Conservation (phyloP, 192 early-diverging fungal species). For the Mortierella alpina region DNA sequence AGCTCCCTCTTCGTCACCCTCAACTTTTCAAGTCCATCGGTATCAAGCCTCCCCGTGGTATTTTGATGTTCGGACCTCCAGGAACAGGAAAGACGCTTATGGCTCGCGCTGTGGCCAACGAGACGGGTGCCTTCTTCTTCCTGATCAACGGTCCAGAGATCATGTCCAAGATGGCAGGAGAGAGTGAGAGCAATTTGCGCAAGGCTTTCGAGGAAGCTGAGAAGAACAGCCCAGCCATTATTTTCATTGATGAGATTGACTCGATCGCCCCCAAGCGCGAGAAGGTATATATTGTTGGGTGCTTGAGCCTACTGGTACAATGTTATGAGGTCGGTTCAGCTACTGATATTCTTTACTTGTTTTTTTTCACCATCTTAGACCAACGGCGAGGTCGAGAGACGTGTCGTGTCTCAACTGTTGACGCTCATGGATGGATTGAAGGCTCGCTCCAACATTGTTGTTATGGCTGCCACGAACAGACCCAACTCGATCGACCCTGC, state of each 20-base stretch:
- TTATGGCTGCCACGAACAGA: slow-evolving; percentile 99
- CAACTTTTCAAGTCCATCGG: slow-evolving; percentile 99
- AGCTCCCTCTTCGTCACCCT: slow-evolving; percentile 96
- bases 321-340: no score
- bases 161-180: slow-evolving; percentile 99
- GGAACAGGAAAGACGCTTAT: slow-evolving; percentile 99
- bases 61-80: slow-evolving; percentile 98
- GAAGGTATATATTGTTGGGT: slow-evolving; percentile 54
- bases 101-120: slow-evolving; percentile 98
- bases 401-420: slow-evolving; percentile 97
- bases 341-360: no score
- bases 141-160: slow-evolving; percentile 99
- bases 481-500: slow-evolving; percentile 99
- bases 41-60: slow-evolving; percentile 98
- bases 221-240: slow-evolving; percentile 96
- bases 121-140: slow-evolving; percentile 99
- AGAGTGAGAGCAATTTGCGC: slow-evolving; percentile 96
- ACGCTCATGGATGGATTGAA: slow-evolving; percentile 99
- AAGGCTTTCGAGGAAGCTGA: slow-evolving; percentile 99
- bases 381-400: slow-evolving; percentile 98
- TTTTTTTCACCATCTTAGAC: slow-evolving; percentile 60
- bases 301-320: no score
- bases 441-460: slow-evolving; percentile 96
- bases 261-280: slow-evolving; percentile 99
- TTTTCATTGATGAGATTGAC: slow-evolving; percentile 99